Evolutionary conservation across 305 asterid species (phyloP), one percentile per base, ranked within the genome.

Genomic region (Fraxinus latifolia): DNA sequence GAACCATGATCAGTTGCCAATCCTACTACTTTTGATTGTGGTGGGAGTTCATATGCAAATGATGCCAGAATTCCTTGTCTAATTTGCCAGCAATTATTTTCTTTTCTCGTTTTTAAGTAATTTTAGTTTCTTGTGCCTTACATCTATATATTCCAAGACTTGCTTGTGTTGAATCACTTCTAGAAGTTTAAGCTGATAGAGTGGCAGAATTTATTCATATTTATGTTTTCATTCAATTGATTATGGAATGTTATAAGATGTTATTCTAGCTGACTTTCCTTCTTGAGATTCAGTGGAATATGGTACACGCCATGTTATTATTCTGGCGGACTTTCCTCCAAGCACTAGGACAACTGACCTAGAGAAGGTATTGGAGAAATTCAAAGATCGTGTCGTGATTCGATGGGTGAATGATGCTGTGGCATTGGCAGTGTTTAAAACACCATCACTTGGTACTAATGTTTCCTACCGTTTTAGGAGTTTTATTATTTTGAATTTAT

Each of bases 341-440:
- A 94, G 94, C 88, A 93, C 93, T 36, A 87, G 87, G 82, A 92
- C 96, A 65, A 87, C 86, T 79, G 97, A 92, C 84, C 86, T 95
- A 23, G 98, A 95, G 93, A 93, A 86, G 87, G 21, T 89, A 87
- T 84, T 95, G 37, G 89, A 81, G 47, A 87, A 85, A 84, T 94
- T 89, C 89, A 95, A 93, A 86, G 94, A 92, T 78, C 86, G 86
- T 65, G 86, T 94, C 77, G 93, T 83, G 79, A 93, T 95, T 84
- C 95, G 96, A 53, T 95, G 99, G 99, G 91, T 94, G 86, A 94
- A 91, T 82, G 99, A 92, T 81, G 90, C 91, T 12, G 86, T 86
- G 50, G 90, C 99, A 65, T 95, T 95, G 82, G 99, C 94, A 71
- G 97, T 95, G 70, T 95, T 94, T 84, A 89, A 88, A 83, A 90